Evolutionary conservation across 2,329 filamentous ascomycete species (phyloP), one percentile per base, ranked within the genome.

Genomic region (Arthrinium puccinioides): DNA sequence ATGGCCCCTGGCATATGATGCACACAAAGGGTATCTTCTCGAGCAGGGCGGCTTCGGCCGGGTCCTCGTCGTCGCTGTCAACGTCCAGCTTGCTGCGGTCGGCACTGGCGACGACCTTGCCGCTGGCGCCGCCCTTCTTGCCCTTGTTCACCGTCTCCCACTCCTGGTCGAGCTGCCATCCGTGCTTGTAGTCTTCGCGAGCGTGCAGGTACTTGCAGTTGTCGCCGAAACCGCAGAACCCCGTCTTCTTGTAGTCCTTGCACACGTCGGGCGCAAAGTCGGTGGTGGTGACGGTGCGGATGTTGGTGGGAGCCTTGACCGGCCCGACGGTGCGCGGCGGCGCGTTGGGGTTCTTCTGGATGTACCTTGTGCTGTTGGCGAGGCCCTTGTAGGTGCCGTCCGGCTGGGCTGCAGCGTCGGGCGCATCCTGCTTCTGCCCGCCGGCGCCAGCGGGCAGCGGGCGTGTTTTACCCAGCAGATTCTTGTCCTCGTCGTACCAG

Each of bases 181-280:
- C 92, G 56, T 89, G 84, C 50, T 90, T 87, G 55, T 87, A 84
- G 59, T 87, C 84, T 51, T 86, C 82, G 40, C 86, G 69, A 5
- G 77, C 77, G 53, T 92, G 86, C 1, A 87, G 54, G 54, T 81
- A 92, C 53, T 88, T 94, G 67, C 89, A 95, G 43, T 72, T 80
- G 56, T 92, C 86, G 20, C 84, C 82, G 45, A 82, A 84, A 2
- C 80, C 79, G 49, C 76, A 79, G 52, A 50, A 82, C 1, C 83
- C 83, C 0, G 82, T 92, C 51, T 85, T 75, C 49, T 90, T 90
- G 61, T 87, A 92, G 56, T 97, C 92, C 59, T 97, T 97, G 63
- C 92, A 98, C 1, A 94, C 85, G 48, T 97, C 90, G 0, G 90
- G 87, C 0, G 85, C 83, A 56, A 87, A 97, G 56, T 98, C 92